A percentile compares a stretch with the other conserved stretches of the same genome.
phyloP scores from a whole-genome alignment of 164 flowering plant species.

The Tetracentron sinense region DNA sequence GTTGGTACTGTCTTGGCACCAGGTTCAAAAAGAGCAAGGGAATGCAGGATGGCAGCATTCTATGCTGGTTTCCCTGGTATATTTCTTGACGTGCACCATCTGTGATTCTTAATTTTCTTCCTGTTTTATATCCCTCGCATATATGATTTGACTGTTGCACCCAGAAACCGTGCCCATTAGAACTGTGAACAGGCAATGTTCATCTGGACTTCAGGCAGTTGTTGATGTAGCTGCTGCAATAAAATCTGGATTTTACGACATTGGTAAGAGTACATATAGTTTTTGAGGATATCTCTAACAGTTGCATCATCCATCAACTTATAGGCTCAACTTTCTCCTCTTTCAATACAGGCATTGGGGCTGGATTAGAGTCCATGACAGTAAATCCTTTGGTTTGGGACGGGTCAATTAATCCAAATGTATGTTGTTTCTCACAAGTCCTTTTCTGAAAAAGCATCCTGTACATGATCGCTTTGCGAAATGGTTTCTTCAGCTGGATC shows the following conservation, averaged over 20 bases:
- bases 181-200: slow-evolving; percentile 95
- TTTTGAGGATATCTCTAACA: not conserved
- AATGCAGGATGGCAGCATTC: slow-evolving; percentile 99
- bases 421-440: slow-evolving; percentile 19
- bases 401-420: slow-evolving; percentile 75
- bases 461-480: not conserved
- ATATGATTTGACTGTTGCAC: not conserved
- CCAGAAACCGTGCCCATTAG: slow-evolving; percentile 90
- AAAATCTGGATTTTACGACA: slow-evolving; percentile 94
- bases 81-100: not conserved
- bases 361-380: slow-evolving; percentile 96
- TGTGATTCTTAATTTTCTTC: not conserved
- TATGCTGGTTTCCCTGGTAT: slow-evolving; percentile 99
- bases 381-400: slow-evolving; percentile 64
- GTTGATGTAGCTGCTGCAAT: slow-evolving; percentile 99
- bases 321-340: not conserved
- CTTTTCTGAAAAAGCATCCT: not conserved
- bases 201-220: slow-evolving; percentile 99
- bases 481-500: not conserved
- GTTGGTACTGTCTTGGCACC: slow-evolving; percentile 94
- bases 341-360: slow-evolving; percentile 71
- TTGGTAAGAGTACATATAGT: slow-evolving; percentile 43
- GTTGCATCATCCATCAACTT: not conserved
- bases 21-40: slow-evolving; percentile 84
- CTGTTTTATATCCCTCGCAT: not conserved